These are phyloP conservation scores for Trypanosoma scelopori DNA, from an alignment of 208 protist species.

Conservation along the genomic window DNA sequence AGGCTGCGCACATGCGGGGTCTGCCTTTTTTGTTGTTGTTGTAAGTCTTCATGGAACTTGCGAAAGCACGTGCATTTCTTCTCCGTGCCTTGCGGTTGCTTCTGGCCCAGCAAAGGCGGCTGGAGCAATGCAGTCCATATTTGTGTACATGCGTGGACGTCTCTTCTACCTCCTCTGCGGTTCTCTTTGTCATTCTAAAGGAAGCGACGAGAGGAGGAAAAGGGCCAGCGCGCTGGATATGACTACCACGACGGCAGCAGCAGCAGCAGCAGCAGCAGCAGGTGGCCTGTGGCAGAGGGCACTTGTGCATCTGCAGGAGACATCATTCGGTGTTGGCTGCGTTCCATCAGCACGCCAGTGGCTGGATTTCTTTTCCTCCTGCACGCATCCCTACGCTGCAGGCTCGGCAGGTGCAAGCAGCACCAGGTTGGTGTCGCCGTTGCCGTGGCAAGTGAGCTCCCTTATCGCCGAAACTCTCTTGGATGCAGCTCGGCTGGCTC, in stretches of 20 bases:
- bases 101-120: no score
- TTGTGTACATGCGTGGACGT: background rate
- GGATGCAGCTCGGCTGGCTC: slow-evolving; percentile 15
- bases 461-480: slow-evolving; percentile 15
- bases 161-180: background rate
- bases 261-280: no score
- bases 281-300: slow-evolving; percentile 17
- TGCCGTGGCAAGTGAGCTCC: slow-evolving; percentile 1
- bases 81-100: no score
- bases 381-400: background rate
- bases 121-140: no score
- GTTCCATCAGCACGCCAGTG: slow-evolving; percentile 7
- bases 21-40: no score
- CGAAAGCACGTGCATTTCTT: no score
- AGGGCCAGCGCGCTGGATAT: background rate
- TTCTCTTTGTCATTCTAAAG: background rate
- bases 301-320: slow-evolving; percentile 11
- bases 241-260: background rate
- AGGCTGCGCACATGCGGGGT: no score
- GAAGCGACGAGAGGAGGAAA: background rate
- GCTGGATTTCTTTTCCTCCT: slow-evolving; percentile 19
- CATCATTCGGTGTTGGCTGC: slow-evolving; percentile 13
- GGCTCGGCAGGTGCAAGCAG: no score
- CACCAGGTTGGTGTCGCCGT: background rate
- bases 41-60: no score